Evolutionary conservation across 2,329 filamentous ascomycete genomes (phyloP), one percentile per base, ranked within the genome.

Genomic region (Apiospora saccharicola): DNA sequence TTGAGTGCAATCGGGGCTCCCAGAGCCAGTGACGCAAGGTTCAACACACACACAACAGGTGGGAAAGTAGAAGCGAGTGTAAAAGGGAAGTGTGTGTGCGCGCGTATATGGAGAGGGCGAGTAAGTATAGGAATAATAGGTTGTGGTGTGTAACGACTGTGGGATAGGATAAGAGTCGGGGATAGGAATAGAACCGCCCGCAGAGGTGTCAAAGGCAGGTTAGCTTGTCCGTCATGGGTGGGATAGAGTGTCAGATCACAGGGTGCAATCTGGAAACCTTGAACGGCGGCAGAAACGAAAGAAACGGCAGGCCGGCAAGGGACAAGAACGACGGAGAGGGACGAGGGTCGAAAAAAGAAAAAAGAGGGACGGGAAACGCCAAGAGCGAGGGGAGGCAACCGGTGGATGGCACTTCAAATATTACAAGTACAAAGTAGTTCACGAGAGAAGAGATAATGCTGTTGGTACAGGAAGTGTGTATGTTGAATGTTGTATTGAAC

Each of bases 11-110:
- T 41, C 57, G 34, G 57, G 57, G 57, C 57, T 64, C 57, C 57
- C 57, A 64, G 57, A 64, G 57, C 57, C 30, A 30, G 53, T 37
- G 46, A 49, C 41, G 57, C 57, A 64, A 64, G 57, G 57, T 64
- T 64, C 57, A 64, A 19, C 26, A 57, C 51, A 37, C 53, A 37
- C 53, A 34, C 57, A 64, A 64, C 34, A 64, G n/a, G 57, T 22
- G 14, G 57, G 57, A 22, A 64, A 64, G 57, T 64, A 64, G 57
- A 64, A 64, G 57, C 57, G 57, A 64, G 57, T 64, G 57, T 61
- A 12, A 64, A 64, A 64, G 14, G 30, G 34, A 64, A 64, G 26
- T 57, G 10, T 61, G 53, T n/a, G 51, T 34, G 30, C 37, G 57
- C 37, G 51, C 5, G 53, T n/a, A 34, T 64, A 24, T 64, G 57